Conservation (phyloP, 2,329 filamentous ascomycete species). For the Myrmaecium sp. region DNA sequence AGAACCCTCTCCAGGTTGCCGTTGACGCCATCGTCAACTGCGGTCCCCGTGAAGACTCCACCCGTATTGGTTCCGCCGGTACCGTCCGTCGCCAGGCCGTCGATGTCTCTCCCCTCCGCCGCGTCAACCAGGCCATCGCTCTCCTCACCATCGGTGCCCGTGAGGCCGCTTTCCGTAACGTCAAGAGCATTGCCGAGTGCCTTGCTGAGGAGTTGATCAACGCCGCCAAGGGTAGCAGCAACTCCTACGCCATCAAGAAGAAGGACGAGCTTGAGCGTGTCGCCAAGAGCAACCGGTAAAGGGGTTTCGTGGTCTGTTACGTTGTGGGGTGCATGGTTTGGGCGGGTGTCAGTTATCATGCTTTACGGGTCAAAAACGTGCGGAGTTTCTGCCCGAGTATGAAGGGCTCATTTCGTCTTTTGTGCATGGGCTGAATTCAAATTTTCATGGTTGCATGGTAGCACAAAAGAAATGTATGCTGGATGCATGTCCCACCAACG, state of each 20-base stretch:
- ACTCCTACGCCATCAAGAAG: conserved; percentile 99
- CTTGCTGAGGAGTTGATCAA: conserved; percentile 99
- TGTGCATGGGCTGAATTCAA: too few species aligned
- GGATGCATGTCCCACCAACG: too few species aligned
- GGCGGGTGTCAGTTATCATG: too few species aligned
- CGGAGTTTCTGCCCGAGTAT: too few species aligned
- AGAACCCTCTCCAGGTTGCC: conserved; percentile 99
- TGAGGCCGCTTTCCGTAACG: conserved; percentile 98
- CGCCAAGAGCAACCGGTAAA: conserved; percentile 99
- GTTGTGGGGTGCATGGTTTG: too few species aligned
- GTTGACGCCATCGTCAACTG: conserved; percentile 99
- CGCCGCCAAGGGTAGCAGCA: conserved; percentile 99
- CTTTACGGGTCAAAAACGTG: too few species aligned
- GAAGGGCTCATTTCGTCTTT: too few species aligned
- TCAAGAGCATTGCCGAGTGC: conserved; percentile 99
- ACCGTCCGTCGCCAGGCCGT: conserved; percentile 99
- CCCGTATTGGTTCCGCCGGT: conserved; percentile 97
- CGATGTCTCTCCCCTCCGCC: conserved; percentile 97
- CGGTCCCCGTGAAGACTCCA: conserved; percentile 98
- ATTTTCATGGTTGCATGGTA: too few species aligned
- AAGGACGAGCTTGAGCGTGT: conserved; percentile 99
- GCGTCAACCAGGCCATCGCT: conserved; percentile 99
- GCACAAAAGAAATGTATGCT: too few species aligned
- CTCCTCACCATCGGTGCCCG: conserved; percentile 98
- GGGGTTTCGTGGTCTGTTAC: conserved; percentile 1